Base-by-base conservation (phyloP, 140 eudicot genomes). In the Anethum foeniculum region DNA sequence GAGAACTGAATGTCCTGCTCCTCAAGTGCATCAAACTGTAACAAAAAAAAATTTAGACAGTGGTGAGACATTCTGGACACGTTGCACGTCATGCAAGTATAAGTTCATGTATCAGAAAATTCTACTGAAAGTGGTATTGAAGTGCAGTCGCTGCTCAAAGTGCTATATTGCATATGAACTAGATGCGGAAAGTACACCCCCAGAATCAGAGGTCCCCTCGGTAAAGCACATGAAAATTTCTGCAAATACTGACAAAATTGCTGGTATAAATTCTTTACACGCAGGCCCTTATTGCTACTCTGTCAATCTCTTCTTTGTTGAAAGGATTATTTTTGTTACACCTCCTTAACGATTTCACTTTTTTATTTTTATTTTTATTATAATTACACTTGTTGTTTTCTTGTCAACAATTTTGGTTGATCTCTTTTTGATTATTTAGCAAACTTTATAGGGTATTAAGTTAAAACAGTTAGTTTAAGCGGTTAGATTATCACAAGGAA, bases 121-220 rank as follows among this genome's bases (percentile, higher is more conserved):
- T 9, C n/a, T 27, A 62, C 81, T 87, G 21, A 86, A 85, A 83
- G 80, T 48, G 43, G 46, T 49, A 64, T 13, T 92, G 13, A 82
- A 51, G 67, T 92, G 97, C 83, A 86, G 54, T 54, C 47, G 36
- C 1, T 92, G 97, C 84, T 36, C 82, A 34, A 83, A 82, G 68
- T 23, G 30, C 60, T 86, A 83, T 60, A 73, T 71, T 51, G 93
- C 83, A 18, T 77, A 77, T 85, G 93, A 90, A 71, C 25, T 79
- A 13, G 56, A 87, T 43, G 79, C 58, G 46, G 82, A 79, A 47
- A 80, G 85, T 18, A 77, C 79, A 69, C 80, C 89, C 34, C 27
- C 38, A 38, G 58, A 79, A 80, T 23, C 79, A 30, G 41, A 30
- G 44, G 67, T 34, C 36, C 79, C 1, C 47, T 47, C 84, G 62